Evolutionary conservation across 176 grass and related monocot genomes (phyloP).

Genomic region (Zea luxurians): DNA sequence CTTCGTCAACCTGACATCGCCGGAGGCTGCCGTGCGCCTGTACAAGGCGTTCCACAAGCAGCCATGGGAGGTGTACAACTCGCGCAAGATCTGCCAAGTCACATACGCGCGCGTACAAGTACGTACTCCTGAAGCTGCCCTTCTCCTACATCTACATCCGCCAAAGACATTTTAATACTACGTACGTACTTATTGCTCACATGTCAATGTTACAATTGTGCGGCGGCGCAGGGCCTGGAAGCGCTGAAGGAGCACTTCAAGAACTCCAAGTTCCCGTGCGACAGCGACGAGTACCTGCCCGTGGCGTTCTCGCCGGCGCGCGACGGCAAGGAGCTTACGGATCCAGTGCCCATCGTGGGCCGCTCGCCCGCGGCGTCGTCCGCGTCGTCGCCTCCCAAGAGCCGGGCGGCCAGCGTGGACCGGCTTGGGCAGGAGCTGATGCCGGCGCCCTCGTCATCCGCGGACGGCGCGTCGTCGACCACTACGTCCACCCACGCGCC

Average conservation of each 20-base stretch:
- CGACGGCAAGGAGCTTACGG: slow-evolving; percentile 76
- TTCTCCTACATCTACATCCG: background rate
- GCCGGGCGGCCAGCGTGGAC: slow-evolving; percentile 25
- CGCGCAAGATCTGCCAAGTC: slow-evolving; percentile 98
- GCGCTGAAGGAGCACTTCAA: slow-evolving; percentile 97
- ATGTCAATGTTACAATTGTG: background rate
- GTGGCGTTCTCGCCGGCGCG: slow-evolving; percentile 84
- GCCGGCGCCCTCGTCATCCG: slow-evolving; percentile 36
- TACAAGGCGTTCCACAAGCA: slow-evolving; percentile 97
- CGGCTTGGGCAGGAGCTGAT: slow-evolving; percentile 30
- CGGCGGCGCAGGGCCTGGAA: slow-evolving; percentile 61
- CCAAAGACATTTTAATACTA: no score
- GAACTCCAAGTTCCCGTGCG: slow-evolving; percentile 97
- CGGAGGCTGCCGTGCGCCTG: slow-evolving; percentile 76
- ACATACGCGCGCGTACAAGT: slow-evolving; percentile 98
- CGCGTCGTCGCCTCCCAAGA: slow-evolving; percentile 21
- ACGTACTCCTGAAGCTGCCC: background rate
- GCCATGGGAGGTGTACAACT: slow-evolving; percentile 98
- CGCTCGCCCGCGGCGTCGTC: slow-evolving; percentile 37
- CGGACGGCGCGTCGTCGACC: slow-evolving; percentile 69
- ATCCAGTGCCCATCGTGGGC: slow-evolving; percentile 69
- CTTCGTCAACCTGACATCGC: slow-evolving; percentile 95
- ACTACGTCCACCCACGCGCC: slow-evolving; percentile 61
- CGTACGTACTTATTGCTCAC: background rate
- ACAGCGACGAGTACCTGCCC: slow-evolving; percentile 94